Base-by-base conservation (phyloP, 1,284 basidiomycete genomes). In the Sanghuangporus baumii region DNA sequence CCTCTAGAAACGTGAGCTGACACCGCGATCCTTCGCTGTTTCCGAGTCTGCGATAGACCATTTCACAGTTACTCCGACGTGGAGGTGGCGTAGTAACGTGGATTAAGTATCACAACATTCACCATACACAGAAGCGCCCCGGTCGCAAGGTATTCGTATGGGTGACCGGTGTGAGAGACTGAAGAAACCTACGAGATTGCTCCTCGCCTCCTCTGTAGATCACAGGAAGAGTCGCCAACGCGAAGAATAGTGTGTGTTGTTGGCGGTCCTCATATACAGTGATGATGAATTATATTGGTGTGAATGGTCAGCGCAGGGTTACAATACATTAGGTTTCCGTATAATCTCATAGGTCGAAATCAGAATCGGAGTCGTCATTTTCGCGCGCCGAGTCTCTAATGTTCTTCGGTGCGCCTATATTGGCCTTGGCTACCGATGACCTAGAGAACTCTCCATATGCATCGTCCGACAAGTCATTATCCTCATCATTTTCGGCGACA, bases 321-420 rank as follows among this genome's bases (percentile, higher is more conserved):
- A 16, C 43, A 46, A 16, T 46, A n/a, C 7, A 18, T 18, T 46
- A n/a, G 40, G 16, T 46, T 11, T 46, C 16, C 43, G 16, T n/a
- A 46, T n/a, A n/a, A n/a, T 20, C 48, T 64, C 62, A 87, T 67
- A 88, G 69, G 71, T 89, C 87, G 71, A 89, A 89, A 69, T 90
- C 88, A 66, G 86, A 87, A 69, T 89, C 87, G 62, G 84, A 86
- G 52, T 85, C 76, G 54, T 74, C 78, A 62, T 80, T 79, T 65
- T 74, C 77, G 31, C 34, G 48, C 51, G 74, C 67, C 26, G 74
- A 69, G 23, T 75, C 74, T 59, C 86, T 78, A 38, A 89, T 75
- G 65, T 87, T 90, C 76, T 83, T 88, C 37, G 74, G 71, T 3
- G 75, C 68, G 41, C 74, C 76, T 6, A 74, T 75, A 67, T 88